Evolutionary conservation across 139 green algal genomes (phyloP).

Genomic region (Micromonas pusilla): DNA sequence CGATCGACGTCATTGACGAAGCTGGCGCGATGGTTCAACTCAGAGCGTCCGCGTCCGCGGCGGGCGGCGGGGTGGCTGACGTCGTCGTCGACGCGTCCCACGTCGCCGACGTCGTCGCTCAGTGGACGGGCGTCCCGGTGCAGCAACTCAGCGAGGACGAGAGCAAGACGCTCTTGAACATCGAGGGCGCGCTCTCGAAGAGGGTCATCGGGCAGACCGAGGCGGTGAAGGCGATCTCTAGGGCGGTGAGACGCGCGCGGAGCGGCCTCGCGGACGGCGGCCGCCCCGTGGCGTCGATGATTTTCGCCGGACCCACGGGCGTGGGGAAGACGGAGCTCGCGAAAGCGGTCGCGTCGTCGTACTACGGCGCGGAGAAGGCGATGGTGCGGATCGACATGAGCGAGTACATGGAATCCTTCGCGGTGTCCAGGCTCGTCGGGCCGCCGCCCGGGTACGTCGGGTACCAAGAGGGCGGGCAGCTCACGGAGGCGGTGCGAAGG

Average conservation of each 20-base stretch:
- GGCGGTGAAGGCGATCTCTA: slow-evolving; percentile 49
- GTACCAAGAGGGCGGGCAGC: slow-evolving; percentile 50
- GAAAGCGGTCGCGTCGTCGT: slow-evolving; percentile 52
- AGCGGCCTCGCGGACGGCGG: slow-evolving; percentile 48
- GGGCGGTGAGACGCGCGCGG: slow-evolving; percentile 54
- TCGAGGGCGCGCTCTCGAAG: slow-evolving; percentile 49
- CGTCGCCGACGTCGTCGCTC: slow-evolving; percentile 49
- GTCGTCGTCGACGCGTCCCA: slow-evolving; percentile 26
- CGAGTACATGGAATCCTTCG: slow-evolving; percentile 50
- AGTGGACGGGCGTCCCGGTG: slow-evolving; percentile 55
- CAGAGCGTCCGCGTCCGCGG: background rate
- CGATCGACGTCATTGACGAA: slow-evolving; percentile 41
- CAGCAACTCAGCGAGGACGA: slow-evolving; percentile 54
- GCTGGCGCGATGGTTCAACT: slow-evolving; percentile 27
- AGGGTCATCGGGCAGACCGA: slow-evolving; percentile 58
- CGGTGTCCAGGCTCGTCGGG: slow-evolving; percentile 37
- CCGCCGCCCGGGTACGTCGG: slow-evolving; percentile 71
- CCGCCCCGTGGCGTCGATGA: slow-evolving; percentile 51
- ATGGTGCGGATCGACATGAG: slow-evolving; percentile 72
- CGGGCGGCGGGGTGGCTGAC: background rate
- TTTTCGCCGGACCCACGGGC: slow-evolving; percentile 83
- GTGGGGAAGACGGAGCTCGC: slow-evolving; percentile 76
- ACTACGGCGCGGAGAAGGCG: slow-evolving; percentile 30
- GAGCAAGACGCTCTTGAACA: slow-evolving; percentile 42
- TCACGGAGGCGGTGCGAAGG: slow-evolving; percentile 47